These are phyloP conservation scores for Hymenoscyphus occultus DNA, from an alignment of 2,329 filamentous ascomycete genomes.

Conservation along the genomic window DNA sequence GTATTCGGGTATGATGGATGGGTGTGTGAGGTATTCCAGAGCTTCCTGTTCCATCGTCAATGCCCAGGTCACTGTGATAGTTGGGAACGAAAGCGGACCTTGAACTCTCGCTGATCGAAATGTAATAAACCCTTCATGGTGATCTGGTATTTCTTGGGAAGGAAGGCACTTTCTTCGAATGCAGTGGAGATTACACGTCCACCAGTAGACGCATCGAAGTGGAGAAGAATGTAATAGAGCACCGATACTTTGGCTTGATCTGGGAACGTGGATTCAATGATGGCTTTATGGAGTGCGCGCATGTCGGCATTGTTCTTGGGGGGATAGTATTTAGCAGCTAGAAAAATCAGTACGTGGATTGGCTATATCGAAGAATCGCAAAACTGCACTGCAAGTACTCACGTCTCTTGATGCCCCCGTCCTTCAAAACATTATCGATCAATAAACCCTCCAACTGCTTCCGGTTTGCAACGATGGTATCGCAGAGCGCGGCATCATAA, in stretches of 20 bases:
- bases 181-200: constrained; percentile 46
- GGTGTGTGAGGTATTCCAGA: constrained; percentile 73
- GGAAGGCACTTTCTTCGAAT: constrained; percentile 61
- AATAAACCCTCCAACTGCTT: constrained; percentile 71
- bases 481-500: constrained; percentile 59
- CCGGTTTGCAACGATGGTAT: constrained; percentile 64
- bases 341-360: neutral
- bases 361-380: neutral
- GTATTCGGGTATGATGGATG: constrained; percentile 76
- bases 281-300: constrained; percentile 65
- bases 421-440: constrained; percentile 72
- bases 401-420: constrained; percentile 70
- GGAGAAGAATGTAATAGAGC: constrained; percentile 79
- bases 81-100: constrained; percentile 41
- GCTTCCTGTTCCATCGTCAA: constrained; percentile 50
- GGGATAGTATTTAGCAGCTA: constrained; percentile 66
- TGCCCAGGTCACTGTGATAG: constrained; percentile 10
- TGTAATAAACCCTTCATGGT: constrained; percentile 83
- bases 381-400: constrained; percentile 22
- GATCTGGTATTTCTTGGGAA: constrained; percentile 73
- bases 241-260: constrained; percentile 78
- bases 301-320: constrained; percentile 67
- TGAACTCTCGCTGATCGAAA: constrained; percentile 69
- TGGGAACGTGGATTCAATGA: constrained; percentile 62
- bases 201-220: constrained; percentile 51